A percentile compares a stretch with the other conserved stretches of the same genome.
Conservation (phyloP, 805 yeast genomes). For the Priceomyces medius region DNA sequence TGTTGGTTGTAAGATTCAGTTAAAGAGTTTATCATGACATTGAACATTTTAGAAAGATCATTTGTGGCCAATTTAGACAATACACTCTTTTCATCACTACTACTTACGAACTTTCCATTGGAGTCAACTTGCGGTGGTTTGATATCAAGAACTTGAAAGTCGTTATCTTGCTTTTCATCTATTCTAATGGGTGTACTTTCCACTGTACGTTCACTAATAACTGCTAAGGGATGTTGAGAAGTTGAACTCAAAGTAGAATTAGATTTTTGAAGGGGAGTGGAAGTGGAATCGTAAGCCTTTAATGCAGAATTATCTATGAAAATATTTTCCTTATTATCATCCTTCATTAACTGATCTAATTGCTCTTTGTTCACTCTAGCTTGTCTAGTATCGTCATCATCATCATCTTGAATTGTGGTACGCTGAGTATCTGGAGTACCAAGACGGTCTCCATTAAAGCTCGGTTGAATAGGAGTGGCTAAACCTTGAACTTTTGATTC, state of each 20-base stretch:
- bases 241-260: slow-evolving; percentile 11
- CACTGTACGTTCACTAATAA: slow-evolving; percentile 30
- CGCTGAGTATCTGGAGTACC: slow-evolving; percentile 48
- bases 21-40: slow-evolving; percentile 48
- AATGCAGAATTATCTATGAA: slow-evolving; percentile 33
- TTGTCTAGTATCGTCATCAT: slow-evolving; percentile 26
- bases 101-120: slow-evolving; percentile 24
- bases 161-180: slow-evolving; percentile 6
- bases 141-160: slow-evolving; percentile 22
- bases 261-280: slow-evolving; percentile 28
- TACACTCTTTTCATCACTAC: slow-evolving; percentile 13
- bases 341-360: slow-evolving; percentile 25
- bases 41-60: slow-evolving; percentile 36
- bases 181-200: slow-evolving; percentile 25
- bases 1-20: slow-evolving; percentile 54
- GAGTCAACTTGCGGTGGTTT: slow-evolving; percentile 35
- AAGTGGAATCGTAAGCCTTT: slow-evolving; percentile 25
- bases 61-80: slow-evolving; percentile 25
- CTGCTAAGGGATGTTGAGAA: slow-evolving; percentile 28
- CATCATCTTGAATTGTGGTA: slow-evolving; percentile 45
- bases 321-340: slow-evolving; percentile 51
- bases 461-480: slow-evolving; percentile 31
- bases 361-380: slow-evolving; percentile 37
- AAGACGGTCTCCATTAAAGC: slow-evolving; percentile 10
- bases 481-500: slow-evolving; percentile 13